A percentile compares a stretch with the other conserved stretches of the same genome.
phyloP scores from a whole-genome alignment of 352 stramenopile species.

The Phytophthora hybrid region DNA sequence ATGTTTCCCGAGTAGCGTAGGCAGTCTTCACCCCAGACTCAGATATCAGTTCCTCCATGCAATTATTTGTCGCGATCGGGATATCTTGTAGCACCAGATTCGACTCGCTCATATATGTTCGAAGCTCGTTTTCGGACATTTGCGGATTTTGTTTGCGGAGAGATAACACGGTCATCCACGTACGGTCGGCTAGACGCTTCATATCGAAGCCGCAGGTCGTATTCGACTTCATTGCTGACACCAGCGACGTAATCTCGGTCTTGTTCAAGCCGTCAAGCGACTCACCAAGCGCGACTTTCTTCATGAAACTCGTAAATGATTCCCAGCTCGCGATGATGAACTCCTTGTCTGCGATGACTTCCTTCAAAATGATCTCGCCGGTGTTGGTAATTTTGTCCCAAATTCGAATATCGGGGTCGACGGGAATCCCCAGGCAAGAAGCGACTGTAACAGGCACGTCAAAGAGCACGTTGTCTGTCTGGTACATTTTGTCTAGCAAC shows the following conservation, averaged over 20 bases:
- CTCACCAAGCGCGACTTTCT: slow-evolving; percentile 18
- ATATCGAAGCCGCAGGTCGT: slow-evolving; percentile 34
- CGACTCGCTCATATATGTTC: slow-evolving; percentile 32
- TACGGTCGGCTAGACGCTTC: slow-evolving; percentile 30
- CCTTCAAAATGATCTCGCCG: slow-evolving; percentile 14
- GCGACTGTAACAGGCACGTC: slow-evolving; percentile 49
- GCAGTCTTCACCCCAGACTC: slow-evolving; percentile 17
- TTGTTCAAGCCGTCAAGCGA: slow-evolving; percentile 20
- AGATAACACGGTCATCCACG: slow-evolving; percentile 24
- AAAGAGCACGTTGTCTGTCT: slow-evolving; percentile 44
- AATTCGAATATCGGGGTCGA: slow-evolving; percentile 16
- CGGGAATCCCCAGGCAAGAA: slow-evolving; percentile 36
- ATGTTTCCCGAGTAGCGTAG: slow-evolving; percentile 38
- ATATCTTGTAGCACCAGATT: slow-evolving; percentile 53
- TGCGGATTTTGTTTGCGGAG: slow-evolving; percentile 15
- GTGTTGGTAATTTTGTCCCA: slow-evolving; percentile 16
- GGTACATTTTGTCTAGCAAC: slow-evolving; percentile 37
- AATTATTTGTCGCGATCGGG: slow-evolving; percentile 46
- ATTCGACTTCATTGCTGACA: slow-evolving; percentile 20
- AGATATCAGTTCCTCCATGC: slow-evolving; percentile 35
- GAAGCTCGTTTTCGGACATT: slow-evolving; percentile 28
- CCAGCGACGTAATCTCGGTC: too few species aligned
- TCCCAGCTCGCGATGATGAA: slow-evolving; percentile 26
- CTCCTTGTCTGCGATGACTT: slow-evolving; percentile 39
- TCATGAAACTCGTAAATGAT: slow-evolving; percentile 27